These are phyloP conservation scores for Eucalyptus regnans DNA, from an alignment of 345 rosid species.

Conservation along the genomic window DNA sequence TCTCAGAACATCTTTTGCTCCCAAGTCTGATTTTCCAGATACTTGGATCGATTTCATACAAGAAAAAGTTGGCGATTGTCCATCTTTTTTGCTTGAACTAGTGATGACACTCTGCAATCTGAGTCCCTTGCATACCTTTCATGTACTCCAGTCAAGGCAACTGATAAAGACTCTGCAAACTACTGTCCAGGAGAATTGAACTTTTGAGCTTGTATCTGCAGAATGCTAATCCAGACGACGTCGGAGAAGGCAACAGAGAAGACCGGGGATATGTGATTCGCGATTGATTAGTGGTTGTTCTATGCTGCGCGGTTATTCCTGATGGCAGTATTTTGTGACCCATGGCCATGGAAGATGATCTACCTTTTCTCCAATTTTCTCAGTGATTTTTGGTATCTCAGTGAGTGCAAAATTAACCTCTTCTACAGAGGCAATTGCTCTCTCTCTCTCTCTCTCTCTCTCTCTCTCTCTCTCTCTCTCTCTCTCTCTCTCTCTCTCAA, in stretches of 20 bases:
- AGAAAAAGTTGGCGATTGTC: background rate
- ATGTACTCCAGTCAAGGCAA: background rate
- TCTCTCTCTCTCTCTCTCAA: background rate
- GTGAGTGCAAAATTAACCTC: background rate
- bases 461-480: too few species aligned
- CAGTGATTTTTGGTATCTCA: background rate
- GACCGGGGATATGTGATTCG: conserved; percentile 55
- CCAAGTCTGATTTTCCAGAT: background rate
- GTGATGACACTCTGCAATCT: background rate
- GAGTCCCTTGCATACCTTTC: background rate
- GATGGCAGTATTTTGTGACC: background rate
- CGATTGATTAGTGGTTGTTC: conserved; percentile 55
- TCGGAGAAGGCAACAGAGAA: conserved; percentile 53
- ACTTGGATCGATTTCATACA: background rate
- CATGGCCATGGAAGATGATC: rapidly evolving
- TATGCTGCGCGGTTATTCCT: conserved; percentile 11
- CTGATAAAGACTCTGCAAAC: background rate
- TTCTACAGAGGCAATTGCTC: background rate
- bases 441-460: too few species aligned
- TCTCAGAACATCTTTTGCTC: background rate
- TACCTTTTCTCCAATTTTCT: background rate
- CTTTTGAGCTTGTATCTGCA: conserved; percentile 1
- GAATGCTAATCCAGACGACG: conserved; percentile 63
- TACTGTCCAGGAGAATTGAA: background rate
- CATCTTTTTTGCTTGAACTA: background rate